Conservation (phyloP, 176 grass and related monocot genomes). For the Juncus effusus region DNA sequence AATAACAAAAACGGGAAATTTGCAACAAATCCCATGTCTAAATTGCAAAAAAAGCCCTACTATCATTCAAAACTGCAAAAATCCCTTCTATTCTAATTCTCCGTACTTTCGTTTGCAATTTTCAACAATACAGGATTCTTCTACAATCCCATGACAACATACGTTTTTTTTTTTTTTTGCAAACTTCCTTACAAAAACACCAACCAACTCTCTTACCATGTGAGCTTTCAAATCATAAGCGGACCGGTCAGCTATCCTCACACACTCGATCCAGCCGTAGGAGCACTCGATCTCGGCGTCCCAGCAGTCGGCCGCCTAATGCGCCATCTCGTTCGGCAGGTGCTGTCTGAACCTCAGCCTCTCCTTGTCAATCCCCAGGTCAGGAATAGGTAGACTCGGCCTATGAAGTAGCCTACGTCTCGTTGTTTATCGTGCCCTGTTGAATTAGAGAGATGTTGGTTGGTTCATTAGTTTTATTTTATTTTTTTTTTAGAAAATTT, state of each 20-base stretch:
- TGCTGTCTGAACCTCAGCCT: slow-evolving; percentile 69
- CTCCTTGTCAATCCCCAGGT: slow-evolving; percentile 70
- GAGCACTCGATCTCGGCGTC: slow-evolving; percentile 84
- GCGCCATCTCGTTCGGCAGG: slow-evolving; percentile 86
- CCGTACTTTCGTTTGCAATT: too few relatives aligned
- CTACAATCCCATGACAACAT: too few relatives aligned
- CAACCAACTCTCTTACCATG: slow-evolving; percentile 33
- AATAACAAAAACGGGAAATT: too few relatives aligned
- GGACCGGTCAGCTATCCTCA: slow-evolving; percentile 82
- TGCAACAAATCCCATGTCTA: too few relatives aligned
- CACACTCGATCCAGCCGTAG: slow-evolving; percentile 80
- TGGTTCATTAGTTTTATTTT: too few relatives aligned
- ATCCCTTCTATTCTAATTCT: too few relatives aligned
- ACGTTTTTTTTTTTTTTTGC: too few relatives aligned
- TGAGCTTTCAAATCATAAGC: slow-evolving; percentile 82
- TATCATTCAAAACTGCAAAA: too few relatives aligned
- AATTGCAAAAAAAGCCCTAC: too few relatives aligned
- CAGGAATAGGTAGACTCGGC: slow-evolving; percentile 77
- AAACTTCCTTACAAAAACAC: too few relatives aligned
- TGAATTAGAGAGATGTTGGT: background rate
- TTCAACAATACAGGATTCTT: too few relatives aligned
- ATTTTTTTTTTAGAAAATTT: too few relatives aligned
- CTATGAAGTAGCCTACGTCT: slow-evolving; percentile 87
- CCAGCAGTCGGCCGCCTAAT: slow-evolving; percentile 87
- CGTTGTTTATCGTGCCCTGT: slow-evolving; percentile 76